Evolutionary conservation across 75 land plant genomes (phyloP).

Genomic region (Pinus taeda): DNA sequence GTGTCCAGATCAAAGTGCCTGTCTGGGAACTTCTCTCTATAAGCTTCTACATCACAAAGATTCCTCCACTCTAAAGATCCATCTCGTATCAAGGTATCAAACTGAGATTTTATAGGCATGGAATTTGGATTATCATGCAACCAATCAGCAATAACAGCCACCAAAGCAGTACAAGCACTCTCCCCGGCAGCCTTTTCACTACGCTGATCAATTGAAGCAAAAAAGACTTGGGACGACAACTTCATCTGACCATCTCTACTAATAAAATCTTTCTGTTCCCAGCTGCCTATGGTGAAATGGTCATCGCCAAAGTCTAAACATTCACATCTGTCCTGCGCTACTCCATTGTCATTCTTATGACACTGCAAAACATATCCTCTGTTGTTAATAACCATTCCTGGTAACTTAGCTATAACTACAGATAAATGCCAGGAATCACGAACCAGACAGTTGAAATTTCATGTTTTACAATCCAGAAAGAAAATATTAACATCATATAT

Average conservation of each 20-base stretch:
- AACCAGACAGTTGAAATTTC: no score
- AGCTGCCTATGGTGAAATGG: constrained; percentile 72
- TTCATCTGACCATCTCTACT: constrained; percentile 87
- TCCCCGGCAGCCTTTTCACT: constrained; percentile 94
- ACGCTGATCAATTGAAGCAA: constrained; percentile 94
- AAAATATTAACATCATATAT: no score
- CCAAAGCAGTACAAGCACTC: constrained; percentile 95
- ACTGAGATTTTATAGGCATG: constrained; percentile 84
- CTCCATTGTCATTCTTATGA: constrained; percentile 6
- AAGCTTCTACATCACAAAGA: constrained; percentile 61
- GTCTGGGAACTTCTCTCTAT: constrained; percentile 76
- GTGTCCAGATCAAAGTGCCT: constrained; percentile 96
- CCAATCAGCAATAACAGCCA: constrained; percentile 96
- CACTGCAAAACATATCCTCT: not conserved
- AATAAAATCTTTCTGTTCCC: constrained; percentile 74
- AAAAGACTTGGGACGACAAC: constrained; percentile 71
- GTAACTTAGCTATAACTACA: not conserved
- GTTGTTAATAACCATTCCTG: not conserved
- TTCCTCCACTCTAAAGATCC: constrained; percentile 95
- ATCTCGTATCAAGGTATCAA: constrained; percentile 81
- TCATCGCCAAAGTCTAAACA: constrained; percentile 85
- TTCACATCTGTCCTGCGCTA: not conserved
- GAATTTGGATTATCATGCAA: constrained; percentile 50
- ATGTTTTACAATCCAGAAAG: no score
- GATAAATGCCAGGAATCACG: not conserved